Percentiles rank a stretch among this genome's conserved stretches.
phyloP scores from a whole-genome alignment of 2,329 filamentous ascomycete genomes.

The Colletotrichum sp. region DNA sequence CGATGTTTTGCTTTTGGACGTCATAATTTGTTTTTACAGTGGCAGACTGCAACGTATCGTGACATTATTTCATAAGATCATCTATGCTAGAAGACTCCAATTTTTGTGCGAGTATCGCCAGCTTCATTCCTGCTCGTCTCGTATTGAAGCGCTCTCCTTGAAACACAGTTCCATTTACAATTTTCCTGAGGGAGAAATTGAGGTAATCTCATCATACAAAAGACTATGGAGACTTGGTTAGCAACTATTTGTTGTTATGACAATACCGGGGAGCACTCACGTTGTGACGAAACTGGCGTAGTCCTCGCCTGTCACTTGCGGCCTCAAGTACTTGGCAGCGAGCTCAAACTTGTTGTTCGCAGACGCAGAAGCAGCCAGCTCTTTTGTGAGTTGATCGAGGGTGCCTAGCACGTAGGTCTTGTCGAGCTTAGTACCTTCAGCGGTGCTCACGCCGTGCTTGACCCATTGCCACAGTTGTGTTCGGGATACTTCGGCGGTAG shows the following conservation, averaged over 20 bases:
- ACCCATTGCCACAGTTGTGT: conserved; percentile 91
- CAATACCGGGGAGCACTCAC: neutral
- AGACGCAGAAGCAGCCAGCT: conserved; percentile 6
- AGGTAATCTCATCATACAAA: conserved; percentile 6
- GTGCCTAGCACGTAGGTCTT: conserved; percentile 81
- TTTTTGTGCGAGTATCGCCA: accelerated
- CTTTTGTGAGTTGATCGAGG: conserved; percentile 60
- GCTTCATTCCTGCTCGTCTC: neutral
- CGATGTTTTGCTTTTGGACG: neutral
- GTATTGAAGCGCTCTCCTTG: neutral
- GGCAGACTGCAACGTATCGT: neutral
- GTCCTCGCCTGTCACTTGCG: conserved; percentile 14
- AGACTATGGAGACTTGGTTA: neutral
- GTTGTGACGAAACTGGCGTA: conserved; percentile 17
- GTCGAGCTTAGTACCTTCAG: conserved; percentile 82
- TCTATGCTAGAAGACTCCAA: neutral
- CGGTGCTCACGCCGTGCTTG: conserved; percentile 67
- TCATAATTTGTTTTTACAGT: neutral
- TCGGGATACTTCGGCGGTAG: conserved; percentile 85
- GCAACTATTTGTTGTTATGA: neutral
- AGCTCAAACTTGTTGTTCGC: conserved; percentile 21
- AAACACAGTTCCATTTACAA: neutral
- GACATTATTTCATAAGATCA: neutral
- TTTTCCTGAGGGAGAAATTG: neutral
- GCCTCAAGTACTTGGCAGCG: conserved; percentile 8